Evolutionary conservation across 306 rosid species (phyloP).

Genomic region (Psophocarpus tetragonolobus): DNA sequence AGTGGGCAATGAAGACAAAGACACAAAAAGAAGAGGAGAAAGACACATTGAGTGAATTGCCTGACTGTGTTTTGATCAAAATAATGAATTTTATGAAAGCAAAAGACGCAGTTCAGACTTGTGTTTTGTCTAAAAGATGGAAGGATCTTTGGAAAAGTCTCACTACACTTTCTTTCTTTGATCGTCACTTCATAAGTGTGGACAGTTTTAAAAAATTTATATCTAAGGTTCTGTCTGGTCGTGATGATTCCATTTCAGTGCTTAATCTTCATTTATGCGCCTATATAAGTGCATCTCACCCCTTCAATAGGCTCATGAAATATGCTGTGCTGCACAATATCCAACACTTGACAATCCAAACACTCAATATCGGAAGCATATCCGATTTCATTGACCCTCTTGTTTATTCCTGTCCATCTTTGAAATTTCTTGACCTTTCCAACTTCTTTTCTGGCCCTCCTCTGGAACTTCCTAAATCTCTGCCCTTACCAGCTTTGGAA

Average conservation of each 20-base stretch:
- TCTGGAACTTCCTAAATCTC: not conserved
- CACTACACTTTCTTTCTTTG: not conserved
- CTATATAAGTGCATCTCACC: too few relatives aligned
- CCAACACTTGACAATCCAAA: not conserved
- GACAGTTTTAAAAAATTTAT: not conserved
- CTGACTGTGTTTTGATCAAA: not conserved
- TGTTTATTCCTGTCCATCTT: not conserved
- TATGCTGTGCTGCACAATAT: not conserved
- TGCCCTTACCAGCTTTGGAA: not conserved
- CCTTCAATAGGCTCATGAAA: not conserved
- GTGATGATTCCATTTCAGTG: not conserved
- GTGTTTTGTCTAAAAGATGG: not conserved
- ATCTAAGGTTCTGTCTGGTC: not conserved
- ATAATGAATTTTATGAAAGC: not conserved
- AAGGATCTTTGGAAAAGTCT: too few relatives aligned
- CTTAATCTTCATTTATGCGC: too few relatives aligned
- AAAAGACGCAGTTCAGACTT: not conserved
- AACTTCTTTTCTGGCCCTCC: too few relatives aligned
- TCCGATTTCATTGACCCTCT: not conserved
- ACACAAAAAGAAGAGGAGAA: not conserved
- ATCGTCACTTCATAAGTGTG: rapidly evolving
- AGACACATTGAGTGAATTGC: not conserved
- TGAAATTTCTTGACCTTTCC: not conserved
- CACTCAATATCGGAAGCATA: too few relatives aligned
- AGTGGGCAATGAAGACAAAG: too few relatives aligned